Evolutionary conservation across 2,329 filamentous ascomycete genomes (phyloP).

Genomic region (Dactylella cylindrospora): DNA sequence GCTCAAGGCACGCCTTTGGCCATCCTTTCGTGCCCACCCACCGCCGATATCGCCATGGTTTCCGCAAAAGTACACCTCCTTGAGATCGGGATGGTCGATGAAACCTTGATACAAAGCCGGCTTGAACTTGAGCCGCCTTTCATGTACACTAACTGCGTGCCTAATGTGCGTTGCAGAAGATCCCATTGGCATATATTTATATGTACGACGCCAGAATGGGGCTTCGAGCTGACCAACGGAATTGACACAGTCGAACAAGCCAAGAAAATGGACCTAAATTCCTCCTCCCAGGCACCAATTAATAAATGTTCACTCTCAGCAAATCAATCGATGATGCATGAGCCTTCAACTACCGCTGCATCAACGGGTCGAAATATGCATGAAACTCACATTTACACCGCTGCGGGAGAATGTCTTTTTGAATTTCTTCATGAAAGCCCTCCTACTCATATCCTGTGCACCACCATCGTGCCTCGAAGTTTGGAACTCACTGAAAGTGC

Average conservation of each 20-base stretch:
- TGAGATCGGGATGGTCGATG: conserved; percentile 49
- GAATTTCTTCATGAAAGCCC: conserved; percentile 51
- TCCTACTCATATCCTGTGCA: conserved; percentile 45
- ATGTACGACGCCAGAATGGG: conserved; percentile 53
- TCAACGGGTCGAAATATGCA: not conserved
- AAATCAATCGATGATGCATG: too few relatives aligned
- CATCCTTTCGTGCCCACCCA: conserved; percentile 55
- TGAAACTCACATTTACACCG: conserved; percentile 52
- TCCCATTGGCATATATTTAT: conserved; percentile 53
- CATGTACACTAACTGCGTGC: conserved; percentile 60
- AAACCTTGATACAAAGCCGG: conserved; percentile 54
- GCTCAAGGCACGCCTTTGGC: conserved; percentile 53
- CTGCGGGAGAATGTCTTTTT: conserved; percentile 57
- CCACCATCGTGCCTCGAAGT: conserved; percentile 47
- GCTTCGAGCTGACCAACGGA: conserved; percentile 53
- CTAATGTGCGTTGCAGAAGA: conserved; percentile 56
- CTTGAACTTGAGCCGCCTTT: conserved; percentile 61
- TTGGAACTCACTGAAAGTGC: conserved; percentile 50
- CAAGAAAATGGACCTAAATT: conserved; percentile 58
- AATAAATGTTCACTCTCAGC: too few relatives aligned
- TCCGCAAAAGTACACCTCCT: conserved; percentile 62
- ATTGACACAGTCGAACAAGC: conserved; percentile 61
- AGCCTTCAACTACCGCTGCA: too few relatives aligned
- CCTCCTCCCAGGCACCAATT: too few relatives aligned
- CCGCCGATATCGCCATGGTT: conserved; percentile 61